Conservation (phyloP, 1,139 yeast species). For the Geotrichum candidum region DNA sequence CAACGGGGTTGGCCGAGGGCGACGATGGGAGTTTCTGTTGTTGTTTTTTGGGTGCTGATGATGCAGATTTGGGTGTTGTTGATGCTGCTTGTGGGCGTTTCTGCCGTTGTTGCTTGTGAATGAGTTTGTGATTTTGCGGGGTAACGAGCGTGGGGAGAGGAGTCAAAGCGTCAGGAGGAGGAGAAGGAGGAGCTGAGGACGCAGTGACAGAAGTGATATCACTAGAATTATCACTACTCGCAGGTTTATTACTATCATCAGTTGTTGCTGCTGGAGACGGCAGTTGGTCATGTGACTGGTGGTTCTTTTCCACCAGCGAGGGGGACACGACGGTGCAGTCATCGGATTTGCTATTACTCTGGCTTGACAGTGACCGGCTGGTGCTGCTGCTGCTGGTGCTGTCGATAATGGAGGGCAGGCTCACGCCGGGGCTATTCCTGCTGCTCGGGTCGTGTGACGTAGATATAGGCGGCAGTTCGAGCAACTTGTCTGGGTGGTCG, state of each 20-base stretch:
- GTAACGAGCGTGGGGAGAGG: background rate
- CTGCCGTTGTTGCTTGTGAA: background rate
- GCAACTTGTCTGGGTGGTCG: background rate
- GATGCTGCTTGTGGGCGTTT: background rate
- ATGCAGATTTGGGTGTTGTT: background rate
- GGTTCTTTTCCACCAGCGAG: background rate
- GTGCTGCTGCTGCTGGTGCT: background rate
- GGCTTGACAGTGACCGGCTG: background rate
- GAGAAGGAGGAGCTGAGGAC: background rate
- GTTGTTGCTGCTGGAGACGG: background rate
- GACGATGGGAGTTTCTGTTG: background rate
- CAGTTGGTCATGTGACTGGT: background rate
- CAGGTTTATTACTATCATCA: background rate
- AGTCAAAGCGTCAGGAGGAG: background rate
- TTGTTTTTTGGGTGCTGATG: background rate
- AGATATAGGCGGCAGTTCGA: background rate
- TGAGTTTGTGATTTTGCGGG: background rate
- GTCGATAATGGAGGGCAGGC: background rate
- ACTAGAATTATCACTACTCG: background rate
- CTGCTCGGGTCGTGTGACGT: background rate
- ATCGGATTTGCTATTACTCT: no score
- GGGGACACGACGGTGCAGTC: no score
- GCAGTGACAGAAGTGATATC: background rate
- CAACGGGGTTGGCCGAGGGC: background rate
- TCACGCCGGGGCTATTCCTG: background rate